Evolutionary conservation across 2,329 filamentous ascomycete genomes (phyloP).

Genomic region (Penicillium vulpinum): DNA sequence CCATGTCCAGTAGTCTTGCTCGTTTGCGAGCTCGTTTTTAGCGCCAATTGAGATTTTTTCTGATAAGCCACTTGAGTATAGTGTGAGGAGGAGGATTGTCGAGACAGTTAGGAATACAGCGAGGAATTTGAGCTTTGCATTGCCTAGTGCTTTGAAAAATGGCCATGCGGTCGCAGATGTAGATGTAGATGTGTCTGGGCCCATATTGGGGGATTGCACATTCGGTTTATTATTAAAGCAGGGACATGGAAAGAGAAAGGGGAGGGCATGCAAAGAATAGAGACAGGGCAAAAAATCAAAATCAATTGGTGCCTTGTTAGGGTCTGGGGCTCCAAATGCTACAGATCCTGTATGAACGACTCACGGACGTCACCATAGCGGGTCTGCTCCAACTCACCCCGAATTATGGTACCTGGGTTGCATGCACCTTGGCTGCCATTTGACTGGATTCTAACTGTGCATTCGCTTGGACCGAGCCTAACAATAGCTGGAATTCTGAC

Average conservation of each 20-base stretch:
- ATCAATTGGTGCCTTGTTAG: background rate
- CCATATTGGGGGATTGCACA: background rate
- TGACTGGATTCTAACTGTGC: background rate
- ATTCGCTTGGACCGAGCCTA: background rate
- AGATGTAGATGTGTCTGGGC: background rate
- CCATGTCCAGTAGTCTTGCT: conserved; percentile 24
- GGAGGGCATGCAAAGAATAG: background rate
- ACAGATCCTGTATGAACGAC: background rate
- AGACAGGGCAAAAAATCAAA: background rate
- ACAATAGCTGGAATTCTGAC: background rate
- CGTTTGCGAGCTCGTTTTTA: background rate
- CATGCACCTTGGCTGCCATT: background rate
- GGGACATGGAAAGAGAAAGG: background rate
- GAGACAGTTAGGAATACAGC: background rate
- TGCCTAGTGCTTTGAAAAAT: background rate
- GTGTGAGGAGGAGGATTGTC: conserved; percentile 4
- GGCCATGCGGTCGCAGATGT: background rate
- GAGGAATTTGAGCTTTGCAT: conserved; percentile 8
- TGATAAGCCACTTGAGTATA: background rate
- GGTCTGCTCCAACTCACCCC: background rate
- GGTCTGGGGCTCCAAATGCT: background rate
- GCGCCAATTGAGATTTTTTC: too few species aligned
- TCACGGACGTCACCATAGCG: conserved; percentile 9
- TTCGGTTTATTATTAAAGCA: background rate
- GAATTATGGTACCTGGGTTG: background rate